A percentile compares a stretch with the other conserved stretches of the same genome.
phyloP scores from a whole-genome alignment of 2,329 filamentous ascomycete species.

The Cladosporium sp. region DNA sequence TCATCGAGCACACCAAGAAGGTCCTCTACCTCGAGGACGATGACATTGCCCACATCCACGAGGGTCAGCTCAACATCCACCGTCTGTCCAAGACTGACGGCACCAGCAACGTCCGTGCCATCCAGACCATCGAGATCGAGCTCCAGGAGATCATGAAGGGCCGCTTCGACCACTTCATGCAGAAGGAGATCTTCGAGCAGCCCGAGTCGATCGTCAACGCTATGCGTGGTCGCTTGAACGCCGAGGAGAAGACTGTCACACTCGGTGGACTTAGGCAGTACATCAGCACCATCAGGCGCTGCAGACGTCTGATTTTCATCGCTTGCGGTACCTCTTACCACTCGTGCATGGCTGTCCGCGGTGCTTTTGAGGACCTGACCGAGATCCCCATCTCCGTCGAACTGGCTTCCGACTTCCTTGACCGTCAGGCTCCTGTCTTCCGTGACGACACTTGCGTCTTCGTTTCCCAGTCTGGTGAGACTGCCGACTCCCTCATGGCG shows the following conservation, averaged over 20 bases:
- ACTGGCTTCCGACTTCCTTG: slow-evolving; percentile 95
- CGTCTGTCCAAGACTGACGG: slow-evolving; percentile 95
- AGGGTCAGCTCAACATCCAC: slow-evolving; percentile 98
- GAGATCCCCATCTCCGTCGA: slow-evolving; percentile 98
- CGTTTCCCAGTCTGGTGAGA: slow-evolving; percentile 98
- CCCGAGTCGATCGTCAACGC: slow-evolving; percentile 99
- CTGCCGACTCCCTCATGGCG: slow-evolving; percentile 94
- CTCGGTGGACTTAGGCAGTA: slow-evolving; percentile 95
- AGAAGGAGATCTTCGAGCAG: slow-evolving; percentile 99
- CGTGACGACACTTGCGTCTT: slow-evolving; percentile 99
- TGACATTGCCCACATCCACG: slow-evolving; percentile 99
- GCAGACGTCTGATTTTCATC: slow-evolving; percentile 97
- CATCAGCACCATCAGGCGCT: slow-evolving; percentile 93
- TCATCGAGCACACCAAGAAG: slow-evolving; percentile 99
- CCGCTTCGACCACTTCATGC: slow-evolving; percentile 99
- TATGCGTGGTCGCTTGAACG: slow-evolving; percentile 97
- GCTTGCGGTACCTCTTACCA: slow-evolving; percentile 98
- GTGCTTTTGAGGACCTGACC: slow-evolving; percentile 94
- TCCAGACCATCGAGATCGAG: slow-evolving; percentile 98
- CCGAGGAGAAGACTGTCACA: slow-evolving; percentile 90
- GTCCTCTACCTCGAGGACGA: slow-evolving; percentile 99
- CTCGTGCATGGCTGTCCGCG: slow-evolving; percentile 98
- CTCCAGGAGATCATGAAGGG: slow-evolving; percentile 99
- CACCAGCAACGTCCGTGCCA: slow-evolving; percentile 94
- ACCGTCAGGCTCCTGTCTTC: slow-evolving; percentile 96